Conservation (phyloP, 2,329 filamentous ascomycete species). For the Ceratocystis cubensis region DNA sequence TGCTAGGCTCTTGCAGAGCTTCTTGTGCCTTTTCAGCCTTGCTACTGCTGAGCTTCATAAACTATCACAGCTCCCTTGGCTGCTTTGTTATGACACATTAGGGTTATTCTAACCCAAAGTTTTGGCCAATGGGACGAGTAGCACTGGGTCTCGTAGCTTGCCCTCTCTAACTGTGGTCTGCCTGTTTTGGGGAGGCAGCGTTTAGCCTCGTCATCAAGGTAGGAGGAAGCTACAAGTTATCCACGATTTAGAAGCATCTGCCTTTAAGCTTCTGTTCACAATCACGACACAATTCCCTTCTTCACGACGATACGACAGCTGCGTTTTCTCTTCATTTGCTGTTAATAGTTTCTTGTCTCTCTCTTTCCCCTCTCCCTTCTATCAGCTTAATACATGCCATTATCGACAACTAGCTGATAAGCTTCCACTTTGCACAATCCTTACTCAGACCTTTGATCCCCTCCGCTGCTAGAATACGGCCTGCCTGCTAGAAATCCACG, state of each 20-base stretch:
- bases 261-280: conserved; percentile 15
- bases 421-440: conserved; percentile 15
- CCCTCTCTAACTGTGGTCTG: conserved; percentile 7
- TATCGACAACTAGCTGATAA: conserved; percentile 1
- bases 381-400: conserved; percentile 3
- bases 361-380: background rate
- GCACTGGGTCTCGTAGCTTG: background rate
- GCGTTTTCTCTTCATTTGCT: background rate
- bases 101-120: background rate
- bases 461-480: background rate
- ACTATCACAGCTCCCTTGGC: too few species aligned
- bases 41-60: background rate
- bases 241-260: background rate
- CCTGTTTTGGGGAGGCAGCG: conserved; percentile 34
- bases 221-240: conserved; percentile 21
- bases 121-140: background rate
- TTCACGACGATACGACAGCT: background rate
- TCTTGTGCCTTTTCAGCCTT: background rate
- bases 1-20: background rate
- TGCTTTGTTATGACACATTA: background rate
- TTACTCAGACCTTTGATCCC: conserved; percentile 23
- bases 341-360: background rate
- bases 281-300: conserved; percentile 22
- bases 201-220: conserved; percentile 44
- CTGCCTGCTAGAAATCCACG: background rate